Conservation (phyloP, 78 protist genomes). For the Dictyostelium brefeldianum region DNA sequence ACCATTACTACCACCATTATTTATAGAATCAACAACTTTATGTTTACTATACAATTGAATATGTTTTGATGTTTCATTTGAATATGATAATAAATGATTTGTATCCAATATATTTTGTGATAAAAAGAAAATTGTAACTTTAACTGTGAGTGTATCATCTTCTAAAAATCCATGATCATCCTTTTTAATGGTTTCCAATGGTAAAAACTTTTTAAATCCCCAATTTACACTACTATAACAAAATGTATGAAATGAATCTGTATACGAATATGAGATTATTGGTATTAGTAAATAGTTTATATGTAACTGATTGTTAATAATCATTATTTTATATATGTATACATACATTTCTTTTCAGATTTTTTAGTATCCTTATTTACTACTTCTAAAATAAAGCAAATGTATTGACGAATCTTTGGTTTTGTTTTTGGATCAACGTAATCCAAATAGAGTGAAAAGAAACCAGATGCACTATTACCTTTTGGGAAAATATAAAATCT, state of each 20-base stretch:
- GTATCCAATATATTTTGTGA: slow-evolving; percentile 69
- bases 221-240: slow-evolving; percentile 80
- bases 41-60: slow-evolving; percentile 57
- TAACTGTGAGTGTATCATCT: slow-evolving; percentile 59
- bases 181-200: slow-evolving; percentile 44
- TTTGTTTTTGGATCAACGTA: slow-evolving; percentile 69
- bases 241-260: slow-evolving; percentile 74
- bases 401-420: slow-evolving; percentile 78
- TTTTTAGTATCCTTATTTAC: slow-evolving; percentile 63
- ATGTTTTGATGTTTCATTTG: slow-evolving; percentile 74
- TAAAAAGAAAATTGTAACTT: slow-evolving; percentile 62
- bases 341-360: slow-evolving; percentile 77
- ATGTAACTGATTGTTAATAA: background rate
- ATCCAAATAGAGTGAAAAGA: slow-evolving; percentile 69
- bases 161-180: slow-evolving; percentile 62
- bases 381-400: slow-evolving; percentile 72
- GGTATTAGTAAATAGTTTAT: background rate
- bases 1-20: background rate
- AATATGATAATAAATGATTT: slow-evolving; percentile 55
- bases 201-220: slow-evolving; percentile 75
- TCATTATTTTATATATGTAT: background rate
- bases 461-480: slow-evolving; percentile 58
- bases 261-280: background rate
- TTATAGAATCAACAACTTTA: background rate
- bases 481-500: slow-evolving; percentile 78